Conservation (phyloP, 1,284 basidiomycete species). For the Tremellales sp. region DNA sequence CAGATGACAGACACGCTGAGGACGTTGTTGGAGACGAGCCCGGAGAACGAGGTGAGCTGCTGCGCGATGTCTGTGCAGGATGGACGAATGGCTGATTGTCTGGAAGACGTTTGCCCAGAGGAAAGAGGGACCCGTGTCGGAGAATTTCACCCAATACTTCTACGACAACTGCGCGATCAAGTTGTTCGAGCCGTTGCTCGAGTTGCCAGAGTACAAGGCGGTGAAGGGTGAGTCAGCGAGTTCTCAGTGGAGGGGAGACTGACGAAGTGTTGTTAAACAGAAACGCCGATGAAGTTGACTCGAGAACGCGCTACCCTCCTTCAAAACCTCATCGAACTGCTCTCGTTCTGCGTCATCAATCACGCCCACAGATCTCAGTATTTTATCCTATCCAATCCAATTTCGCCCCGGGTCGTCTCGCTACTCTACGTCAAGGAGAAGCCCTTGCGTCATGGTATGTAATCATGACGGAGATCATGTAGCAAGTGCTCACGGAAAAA, state of each 20-base stretch:
- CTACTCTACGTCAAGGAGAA: constrained; percentile 81
- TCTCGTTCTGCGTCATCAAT: constrained; percentile 81
- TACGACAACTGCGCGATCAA: constrained; percentile 70
- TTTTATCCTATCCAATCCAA: constrained; percentile 74
- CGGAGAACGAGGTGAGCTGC: constrained; percentile 48
- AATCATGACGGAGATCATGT: neutral
- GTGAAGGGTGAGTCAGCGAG: constrained; percentile 12
- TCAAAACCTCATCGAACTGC: constrained; percentile 80
- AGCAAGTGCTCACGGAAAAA: constrained; percentile 9
- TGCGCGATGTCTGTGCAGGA: neutral
- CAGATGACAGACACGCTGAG: constrained; percentile 88
- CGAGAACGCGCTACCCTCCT: constrained; percentile 72
- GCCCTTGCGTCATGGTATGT: constrained; percentile 77
- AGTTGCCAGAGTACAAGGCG: constrained; percentile 70
- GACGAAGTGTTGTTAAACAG: neutral
- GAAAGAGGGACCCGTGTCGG: constrained; percentile 78
- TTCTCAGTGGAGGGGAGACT: neutral
- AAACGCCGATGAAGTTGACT: constrained; percentile 53
- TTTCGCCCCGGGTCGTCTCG: constrained; percentile 69
- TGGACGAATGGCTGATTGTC: neutral
- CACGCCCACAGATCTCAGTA: constrained; percentile 89
- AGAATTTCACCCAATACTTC: constrained; percentile 87
- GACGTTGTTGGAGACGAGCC: constrained; percentile 67
- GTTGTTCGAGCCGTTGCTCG: constrained; percentile 72
- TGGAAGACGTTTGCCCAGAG: constrained; percentile 54